Evolutionary conservation across 106 monocot genomes (phyloP).

Genomic region (Apostasia ramifera): DNA sequence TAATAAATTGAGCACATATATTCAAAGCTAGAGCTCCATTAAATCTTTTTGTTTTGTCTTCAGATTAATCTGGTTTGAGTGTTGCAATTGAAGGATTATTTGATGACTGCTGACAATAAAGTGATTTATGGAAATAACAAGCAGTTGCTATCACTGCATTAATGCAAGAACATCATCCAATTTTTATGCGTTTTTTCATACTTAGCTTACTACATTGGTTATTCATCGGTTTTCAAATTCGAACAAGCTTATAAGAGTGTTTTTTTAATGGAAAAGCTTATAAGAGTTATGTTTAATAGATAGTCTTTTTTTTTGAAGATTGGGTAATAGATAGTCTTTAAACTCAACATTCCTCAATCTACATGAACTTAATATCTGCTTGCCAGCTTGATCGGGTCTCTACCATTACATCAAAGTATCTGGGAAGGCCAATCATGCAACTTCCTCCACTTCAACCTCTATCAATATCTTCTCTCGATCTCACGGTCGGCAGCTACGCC

Average conservation of each 20-base stretch:
- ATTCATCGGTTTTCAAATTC: too few relatives aligned
- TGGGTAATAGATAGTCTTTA: neutral
- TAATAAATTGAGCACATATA: too few relatives aligned
- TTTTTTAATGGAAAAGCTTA: too few relatives aligned
- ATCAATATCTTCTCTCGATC: slow-evolving; percentile 49
- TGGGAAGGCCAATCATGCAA: slow-evolving; percentile 66
- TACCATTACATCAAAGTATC: slow-evolving; percentile 61
- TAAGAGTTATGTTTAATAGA: neutral
- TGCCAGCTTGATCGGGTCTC: slow-evolving; percentile 76
- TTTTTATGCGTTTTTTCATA: too few relatives aligned
- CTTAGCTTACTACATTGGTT: too few relatives aligned
- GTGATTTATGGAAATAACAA: too few relatives aligned
- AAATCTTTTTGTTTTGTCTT: neutral
- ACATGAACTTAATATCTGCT: neutral
- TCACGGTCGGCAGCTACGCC: slow-evolving; percentile 48
- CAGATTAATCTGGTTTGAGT: neutral
- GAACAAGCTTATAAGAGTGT: too few relatives aligned
- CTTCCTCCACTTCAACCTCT: slow-evolving; percentile 58
- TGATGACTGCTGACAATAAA: too few relatives aligned
- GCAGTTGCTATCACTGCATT: too few relatives aligned
- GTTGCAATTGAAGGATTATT: too few relatives aligned
- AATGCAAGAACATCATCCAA: too few relatives aligned
- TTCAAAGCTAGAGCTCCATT: neutral
- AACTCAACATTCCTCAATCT: neutral
- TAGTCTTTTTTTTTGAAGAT: neutral